phyloP scores from a whole-genome alignment of 129 eudicot genomes.

The Flaveria ramosissima region DNA sequence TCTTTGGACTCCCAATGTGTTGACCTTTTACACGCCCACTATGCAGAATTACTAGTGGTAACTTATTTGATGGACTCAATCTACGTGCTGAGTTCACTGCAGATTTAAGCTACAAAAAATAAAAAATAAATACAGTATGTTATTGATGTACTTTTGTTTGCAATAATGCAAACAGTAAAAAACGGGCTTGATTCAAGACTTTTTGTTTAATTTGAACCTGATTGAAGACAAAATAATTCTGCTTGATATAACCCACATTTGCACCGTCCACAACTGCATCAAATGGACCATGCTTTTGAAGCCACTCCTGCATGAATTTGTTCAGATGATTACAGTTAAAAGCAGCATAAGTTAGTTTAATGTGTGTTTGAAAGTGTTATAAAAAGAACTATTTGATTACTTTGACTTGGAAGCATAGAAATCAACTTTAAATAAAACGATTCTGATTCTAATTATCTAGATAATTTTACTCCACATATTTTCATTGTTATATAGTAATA shows the following conservation, averaged over 20 bases:
- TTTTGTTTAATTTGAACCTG: slow-evolving; percentile 47
- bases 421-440: neutral
- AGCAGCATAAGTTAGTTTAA: neutral
- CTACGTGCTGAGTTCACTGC: slow-evolving; percentile 61
- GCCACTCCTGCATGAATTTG: slow-evolving; percentile 77
- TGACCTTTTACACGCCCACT: slow-evolving; percentile 60
- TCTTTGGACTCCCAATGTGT: slow-evolving; percentile 55
- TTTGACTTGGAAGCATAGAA: neutral
- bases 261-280: slow-evolving; percentile 99
- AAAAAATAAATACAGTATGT: neutral
- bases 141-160: neutral
- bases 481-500: neutral
- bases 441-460: neutral
- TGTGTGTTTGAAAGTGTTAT: neutral
- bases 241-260: slow-evolving; percentile 65
- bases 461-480: neutral
- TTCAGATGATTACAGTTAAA: slow-evolving; percentile 11
- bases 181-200: slow-evolving; percentile 6
- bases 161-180: neutral
- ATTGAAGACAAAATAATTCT: slow-evolving; percentile 51
- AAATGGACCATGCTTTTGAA: slow-evolving; percentile 82
- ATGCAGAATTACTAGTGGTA: slow-evolving; percentile 85
- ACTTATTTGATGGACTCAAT: slow-evolving; percentile 64
- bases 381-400: neutral
- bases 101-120: slow-evolving; percentile 49